phyloP scores from a whole-genome alignment of 768 basidiomycete species.

The Leccinum barrowsii region DNA sequence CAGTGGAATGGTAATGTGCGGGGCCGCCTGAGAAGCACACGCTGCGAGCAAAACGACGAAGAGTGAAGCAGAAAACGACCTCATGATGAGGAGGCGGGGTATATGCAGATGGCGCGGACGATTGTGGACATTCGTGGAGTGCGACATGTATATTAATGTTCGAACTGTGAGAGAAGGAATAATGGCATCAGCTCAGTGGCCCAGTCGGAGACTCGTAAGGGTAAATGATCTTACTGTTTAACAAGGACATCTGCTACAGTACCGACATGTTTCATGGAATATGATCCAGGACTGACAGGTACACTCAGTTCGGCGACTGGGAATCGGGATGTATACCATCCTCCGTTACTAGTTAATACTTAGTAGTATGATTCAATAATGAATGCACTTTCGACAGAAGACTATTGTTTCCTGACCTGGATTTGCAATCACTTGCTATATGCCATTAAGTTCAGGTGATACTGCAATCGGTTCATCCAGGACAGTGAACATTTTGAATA shows the following conservation, averaged over 20 bases:
- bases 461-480: background rate
- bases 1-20: conserved; percentile 6
- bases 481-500: background rate
- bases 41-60: conserved; percentile 5
- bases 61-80: conserved; percentile 1
- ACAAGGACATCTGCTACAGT: background rate
- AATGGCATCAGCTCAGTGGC: background rate
- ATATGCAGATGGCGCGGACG: background rate
- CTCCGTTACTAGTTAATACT: background rate
- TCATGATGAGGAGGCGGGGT: conserved; percentile 8
- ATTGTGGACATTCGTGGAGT: background rate
- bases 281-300: background rate
- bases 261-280: background rate
- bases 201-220: background rate
- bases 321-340: background rate
- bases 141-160: background rate
- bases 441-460: background rate
- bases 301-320: background rate
- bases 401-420: background rate
- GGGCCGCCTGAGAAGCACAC: conserved; percentile 1
- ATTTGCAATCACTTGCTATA: background rate
- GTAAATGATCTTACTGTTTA: background rate
- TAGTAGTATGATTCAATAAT: background rate
- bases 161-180: background rate
- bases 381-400: background rate